phyloP scores from a whole-genome alignment of 169 alveolate species.

The Miamiensis avidus region DNA sequence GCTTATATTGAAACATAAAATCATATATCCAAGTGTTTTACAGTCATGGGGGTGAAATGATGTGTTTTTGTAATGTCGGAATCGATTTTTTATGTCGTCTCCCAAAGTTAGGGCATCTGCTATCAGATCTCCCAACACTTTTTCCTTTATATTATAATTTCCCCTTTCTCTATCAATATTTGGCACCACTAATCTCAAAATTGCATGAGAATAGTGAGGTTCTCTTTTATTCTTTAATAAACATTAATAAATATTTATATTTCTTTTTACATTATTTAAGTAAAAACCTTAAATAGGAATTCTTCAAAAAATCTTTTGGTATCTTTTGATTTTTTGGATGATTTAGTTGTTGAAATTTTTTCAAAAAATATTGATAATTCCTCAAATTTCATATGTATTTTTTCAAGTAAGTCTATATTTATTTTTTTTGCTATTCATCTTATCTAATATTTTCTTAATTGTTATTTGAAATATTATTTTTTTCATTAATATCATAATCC shows the following conservation, averaged over 20 bases:
- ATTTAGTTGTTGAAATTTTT: not conserved
- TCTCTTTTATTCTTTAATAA: conserved; percentile 12
- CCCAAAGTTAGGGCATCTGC: conserved; percentile 60
- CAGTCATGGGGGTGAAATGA: conserved; percentile 60
- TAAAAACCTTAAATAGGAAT: not conserved
- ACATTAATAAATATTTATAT: too few species aligned
- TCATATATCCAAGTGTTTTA: too few species aligned
- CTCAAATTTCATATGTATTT: too few species aligned
- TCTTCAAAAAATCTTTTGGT: not conserved
- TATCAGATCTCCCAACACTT: conserved; percentile 61
- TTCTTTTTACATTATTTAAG: too few species aligned
- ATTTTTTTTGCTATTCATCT: too few species aligned
- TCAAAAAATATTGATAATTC: not conserved
- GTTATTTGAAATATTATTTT: too few species aligned
- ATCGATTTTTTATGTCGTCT: conserved; percentile 59
- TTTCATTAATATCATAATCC: too few species aligned
- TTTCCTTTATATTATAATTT: conserved; percentile 69
- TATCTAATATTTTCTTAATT: too few species aligned
- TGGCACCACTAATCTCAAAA: conserved; percentile 53
- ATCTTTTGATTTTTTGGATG: not conserved
- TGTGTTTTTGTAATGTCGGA: conserved; percentile 76
- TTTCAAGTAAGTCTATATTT: too few species aligned
- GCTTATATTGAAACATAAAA: too few species aligned
- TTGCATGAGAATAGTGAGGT: conserved; percentile 26
- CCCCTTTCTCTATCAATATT: conserved; percentile 71